Evolutionary conservation across 352 stramenopile species (phyloP), one percentile per base, ranked within the genome.

Genomic region (Phytophthora rubi): DNA sequence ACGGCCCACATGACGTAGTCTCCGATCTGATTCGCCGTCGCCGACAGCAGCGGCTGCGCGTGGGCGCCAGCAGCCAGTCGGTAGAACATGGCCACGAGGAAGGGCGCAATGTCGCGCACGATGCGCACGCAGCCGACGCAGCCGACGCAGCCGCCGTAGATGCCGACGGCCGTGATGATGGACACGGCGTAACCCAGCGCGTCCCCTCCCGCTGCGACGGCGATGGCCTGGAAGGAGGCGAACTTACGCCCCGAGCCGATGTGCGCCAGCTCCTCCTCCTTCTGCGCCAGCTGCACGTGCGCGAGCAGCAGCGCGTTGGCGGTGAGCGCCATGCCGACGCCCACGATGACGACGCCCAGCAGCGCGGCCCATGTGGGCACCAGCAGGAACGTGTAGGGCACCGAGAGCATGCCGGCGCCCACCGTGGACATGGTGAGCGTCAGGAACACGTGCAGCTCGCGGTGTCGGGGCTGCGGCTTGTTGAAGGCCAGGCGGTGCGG

Each of bases 381-480:
- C 15, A 88, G 60, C 26, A 89, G 52, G 58, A 94, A 94, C 37
- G 83, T 90, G 72, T 89, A 94, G 15, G 86, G 84, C 53, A 94
- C 71, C 0, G 80, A 83, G 13, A 94, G 72, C 82, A 92, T 85
- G 18, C 86, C 86, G 15, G 82, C 84, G 44, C 86, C 86, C 26
- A 92, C 82, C 21, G 88, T 88, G 47, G 84, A 92, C 80, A 92
- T 90, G 68, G 91, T 85, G 65, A 94, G 78, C 58, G 81, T 91
- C 23, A 91, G 71, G 67, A 92, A 90, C n/a, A 93, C 85, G 70
- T 86, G 80, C 61, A 90, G 68, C 18, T 86, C 70, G 26, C 79
- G 79, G 39, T 79, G 71, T 32, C 55, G 55, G n/a, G 72, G 51
- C 58, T 83, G 59, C 28, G 72, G 68, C 49, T 76, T 76, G 18